A percentile compares a stretch with the other conserved stretches of the same genome.
phyloP scores from a whole-genome alignment of 805 yeast genomes.

The Ogataea haglerorum region DNA sequence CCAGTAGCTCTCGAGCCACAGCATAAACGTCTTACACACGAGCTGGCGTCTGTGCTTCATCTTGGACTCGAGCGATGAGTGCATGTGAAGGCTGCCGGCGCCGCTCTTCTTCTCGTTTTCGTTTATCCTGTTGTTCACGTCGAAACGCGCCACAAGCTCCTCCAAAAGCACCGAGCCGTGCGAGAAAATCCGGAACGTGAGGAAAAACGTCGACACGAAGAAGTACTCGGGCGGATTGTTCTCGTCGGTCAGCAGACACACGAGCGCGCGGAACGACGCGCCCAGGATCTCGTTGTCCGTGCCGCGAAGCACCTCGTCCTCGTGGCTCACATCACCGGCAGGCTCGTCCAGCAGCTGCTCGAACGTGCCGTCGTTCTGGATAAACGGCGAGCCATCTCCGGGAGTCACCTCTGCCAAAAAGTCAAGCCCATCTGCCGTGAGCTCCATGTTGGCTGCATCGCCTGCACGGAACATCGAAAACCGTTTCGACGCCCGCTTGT shows the following conservation, averaged over 20 bases:
- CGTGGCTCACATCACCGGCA: constrained; percentile 17
- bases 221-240: constrained; percentile 60
- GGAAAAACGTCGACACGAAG: constrained; percentile 68
- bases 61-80: constrained; percentile 40
- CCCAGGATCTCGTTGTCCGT: constrained; percentile 55
- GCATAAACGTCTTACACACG: constrained; percentile 64
- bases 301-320: constrained; percentile 50
- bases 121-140: constrained; percentile 38
- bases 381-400: constrained; percentile 27
- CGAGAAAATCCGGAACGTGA: constrained; percentile 72
- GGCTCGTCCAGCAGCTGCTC: constrained; percentile 16
- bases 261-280: constrained; percentile 67
- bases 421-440: constrained; percentile 48
- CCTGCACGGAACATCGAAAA: constrained; percentile 52
- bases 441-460: constrained; percentile 43
- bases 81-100: constrained; percentile 27
- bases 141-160: constrained; percentile 64
- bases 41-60: constrained; percentile 61
- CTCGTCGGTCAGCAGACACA: constrained; percentile 66
- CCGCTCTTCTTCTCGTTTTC: constrained; percentile 27
- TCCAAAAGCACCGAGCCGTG: constrained; percentile 64
- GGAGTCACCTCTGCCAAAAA: constrained; percentile 33
- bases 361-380: constrained; percentile 25
- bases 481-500: constrained; percentile 36
- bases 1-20: constrained; percentile 94